Percentiles rank a stretch among this genome's conserved stretches.
These are phyloP conservation scores for Pinus albicaulis DNA, from an alignment of 75 land plant species.

Conservation along the genomic window DNA sequence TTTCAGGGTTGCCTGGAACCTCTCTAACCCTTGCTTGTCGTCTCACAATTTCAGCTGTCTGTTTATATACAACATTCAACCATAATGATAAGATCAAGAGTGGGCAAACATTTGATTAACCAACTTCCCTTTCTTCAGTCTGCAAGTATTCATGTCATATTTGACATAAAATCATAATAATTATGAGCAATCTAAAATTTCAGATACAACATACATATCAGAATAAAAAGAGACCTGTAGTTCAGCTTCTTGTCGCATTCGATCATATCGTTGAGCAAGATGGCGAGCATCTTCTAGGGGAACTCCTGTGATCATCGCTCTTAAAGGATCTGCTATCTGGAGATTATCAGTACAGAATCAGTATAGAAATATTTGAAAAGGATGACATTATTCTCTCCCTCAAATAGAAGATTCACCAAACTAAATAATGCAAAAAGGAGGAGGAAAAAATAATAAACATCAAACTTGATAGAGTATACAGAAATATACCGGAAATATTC, in stretches of 20 bases:
- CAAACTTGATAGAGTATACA: neutral
- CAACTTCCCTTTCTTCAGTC: neutral
- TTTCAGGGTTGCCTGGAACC: conserved; percentile 47
- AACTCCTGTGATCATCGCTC: conserved; percentile 67
- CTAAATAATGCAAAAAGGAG: neutral
- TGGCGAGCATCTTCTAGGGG: conserved; percentile 91
- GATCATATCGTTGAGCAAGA: conserved; percentile 84
- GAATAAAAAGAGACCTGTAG: conserved; percentile 45
- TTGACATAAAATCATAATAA: conserved; percentile 1
- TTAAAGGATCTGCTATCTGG: conserved; percentile 75
- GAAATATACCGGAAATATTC: neutral
- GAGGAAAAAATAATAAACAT: neutral
- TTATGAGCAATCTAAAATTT: neutral
- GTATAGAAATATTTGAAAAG: neutral
- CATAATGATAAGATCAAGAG: neutral
- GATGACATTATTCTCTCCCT: neutral
- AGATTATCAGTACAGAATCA: neutral
- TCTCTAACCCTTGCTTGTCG: conserved; percentile 61
- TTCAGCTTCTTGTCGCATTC: conserved; percentile 86
- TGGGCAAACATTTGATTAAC: neutral
- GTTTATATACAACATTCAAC: neutral
- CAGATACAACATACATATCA: neutral
- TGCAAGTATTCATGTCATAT: neutral
- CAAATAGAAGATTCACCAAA: neutral
- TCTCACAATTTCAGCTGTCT: conserved; percentile 71